Evolutionary conservation across 345 rosid genomes (phyloP).

Genomic region (Citropsis articulata): DNA sequence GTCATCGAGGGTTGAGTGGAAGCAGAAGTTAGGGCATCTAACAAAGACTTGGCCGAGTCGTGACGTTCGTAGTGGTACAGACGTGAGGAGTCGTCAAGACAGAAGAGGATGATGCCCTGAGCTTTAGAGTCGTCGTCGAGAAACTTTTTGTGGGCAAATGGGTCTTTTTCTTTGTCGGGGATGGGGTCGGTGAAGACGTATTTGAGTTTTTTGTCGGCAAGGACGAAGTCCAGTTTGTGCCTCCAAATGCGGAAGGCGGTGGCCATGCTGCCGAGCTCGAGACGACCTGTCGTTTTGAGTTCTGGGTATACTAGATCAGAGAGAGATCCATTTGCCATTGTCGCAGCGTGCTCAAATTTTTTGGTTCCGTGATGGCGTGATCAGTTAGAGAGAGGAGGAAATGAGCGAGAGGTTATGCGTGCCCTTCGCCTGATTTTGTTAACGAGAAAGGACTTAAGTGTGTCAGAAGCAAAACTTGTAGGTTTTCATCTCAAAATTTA

Average conservation of each 20-base stretch:
- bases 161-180: neutral
- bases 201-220: neutral
- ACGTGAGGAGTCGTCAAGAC: neutral
- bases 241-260: neutral
- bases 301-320: neutral
- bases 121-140: neutral
- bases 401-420: too few species aligned
- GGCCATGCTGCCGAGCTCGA: neutral
- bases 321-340: neutral
- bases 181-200: neutral
- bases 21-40: neutral
- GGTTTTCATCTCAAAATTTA: too few species aligned
- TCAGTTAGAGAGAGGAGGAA: neutral
- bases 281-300: neutral
- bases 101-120: neutral
- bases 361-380: neutral
- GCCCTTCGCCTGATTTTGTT: too few species aligned
- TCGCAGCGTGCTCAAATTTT: neutral
- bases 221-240: neutral
- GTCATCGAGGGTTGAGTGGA: neutral
- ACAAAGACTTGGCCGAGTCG: constrained; percentile 1
- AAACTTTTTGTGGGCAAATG: neutral
- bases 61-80: too few species aligned
- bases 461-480: too few species aligned
- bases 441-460: too few species aligned